Percentiles rank a stretch among this genome's conserved stretches.
phyloP scores from a whole-genome alignment of 1,139 yeast species.

The Candida sojae region DNA sequence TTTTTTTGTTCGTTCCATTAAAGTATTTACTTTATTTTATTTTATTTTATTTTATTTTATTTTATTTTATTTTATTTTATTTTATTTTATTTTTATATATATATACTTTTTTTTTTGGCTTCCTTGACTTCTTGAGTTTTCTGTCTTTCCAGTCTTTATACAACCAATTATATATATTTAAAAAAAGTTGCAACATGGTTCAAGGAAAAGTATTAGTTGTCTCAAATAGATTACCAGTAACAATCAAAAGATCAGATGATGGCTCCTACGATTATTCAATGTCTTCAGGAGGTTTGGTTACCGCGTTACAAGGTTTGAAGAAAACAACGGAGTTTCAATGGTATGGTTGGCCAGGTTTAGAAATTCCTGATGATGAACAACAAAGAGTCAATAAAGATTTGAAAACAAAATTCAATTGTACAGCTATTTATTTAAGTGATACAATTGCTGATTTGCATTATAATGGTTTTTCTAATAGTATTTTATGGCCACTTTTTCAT shows the following conservation, averaged over 20 bases:
- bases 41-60: too few relatives aligned
- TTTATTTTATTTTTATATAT: too few relatives aligned
- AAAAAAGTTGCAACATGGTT: slow-evolving; percentile 19
- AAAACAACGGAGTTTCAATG: slow-evolving; percentile 87
- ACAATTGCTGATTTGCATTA: slow-evolving; percentile 93
- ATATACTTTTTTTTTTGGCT: too few relatives aligned
- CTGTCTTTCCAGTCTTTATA: too few relatives aligned
- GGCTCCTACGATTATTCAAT: slow-evolving; percentile 72
- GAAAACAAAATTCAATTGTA: slow-evolving; percentile 77
- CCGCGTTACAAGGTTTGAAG: slow-evolving; percentile 91
- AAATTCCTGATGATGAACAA: slow-evolving; percentile 78
- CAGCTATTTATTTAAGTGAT: slow-evolving; percentile 86
- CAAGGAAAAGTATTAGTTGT: slow-evolving; percentile 83
- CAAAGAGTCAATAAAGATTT: slow-evolving; percentile 69
- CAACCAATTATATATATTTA: neutral
- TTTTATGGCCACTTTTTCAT: slow-evolving; percentile 97
- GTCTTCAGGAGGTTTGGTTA: slow-evolving; percentile 98
- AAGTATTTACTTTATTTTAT: too few relatives aligned
- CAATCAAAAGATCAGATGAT: slow-evolving; percentile 64
- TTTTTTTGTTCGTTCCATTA: neutral
- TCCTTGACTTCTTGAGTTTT: too few relatives aligned
- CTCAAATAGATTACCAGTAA: slow-evolving; percentile 93
- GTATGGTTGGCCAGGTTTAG: slow-evolving; percentile 98
- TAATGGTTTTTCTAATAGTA: slow-evolving; percentile 90
- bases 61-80: too few relatives aligned